Base-by-base conservation (phyloP, 352 stramenopile species). In the Pythium volutum region DNA sequence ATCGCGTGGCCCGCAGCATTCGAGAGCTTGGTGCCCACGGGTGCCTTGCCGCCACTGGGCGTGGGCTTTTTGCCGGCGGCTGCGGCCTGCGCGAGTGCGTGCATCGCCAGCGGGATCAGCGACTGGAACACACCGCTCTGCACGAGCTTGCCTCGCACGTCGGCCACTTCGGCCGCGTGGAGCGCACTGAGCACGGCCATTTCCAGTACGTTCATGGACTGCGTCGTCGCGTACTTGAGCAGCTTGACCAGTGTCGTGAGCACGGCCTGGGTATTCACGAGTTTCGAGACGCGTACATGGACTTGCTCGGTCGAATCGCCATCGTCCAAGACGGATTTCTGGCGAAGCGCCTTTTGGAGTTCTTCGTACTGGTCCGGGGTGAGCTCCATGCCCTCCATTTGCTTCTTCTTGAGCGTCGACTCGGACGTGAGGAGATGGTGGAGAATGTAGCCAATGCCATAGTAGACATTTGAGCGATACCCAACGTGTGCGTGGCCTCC, bases 281-380 rank as follows among this genome's bases (percentile, higher is more conserved):
- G 61, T 33, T 73, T 69, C 38, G 73, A 74, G 14, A 96, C 87
- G 18, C 86, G 80, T 3, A 59, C 36, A 14, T 85, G 64, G 4
- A 97, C 82, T 11, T 79, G 70, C 12, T 97, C 89, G 3, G 79
- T 71, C 7, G 83, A 80, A 53, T 98, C 91, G 22, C 98, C 84
- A 48, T 95, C 87, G 26, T 95, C 92, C 47, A 99, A 84, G 27
- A 90, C 76, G 15, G 93, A 98, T 66, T 98, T 98, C 57, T 97
- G 91, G 56, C 95, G 95, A 20, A 95, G 75, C 47, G 98, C 85
- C 51, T 95, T 88, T 72, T 98, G 91, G 18, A 99, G 77, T 71
- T 99, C 87, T 80, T 99, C 96, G 71, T 98, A 99, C 73, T 99
- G 95, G 60, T 99, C 95, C 33, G 95, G 84, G 0, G 94, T 98